phyloP scores from a whole-genome alignment of 23 red algal species.

The Gracilaria gracilis region DNA sequence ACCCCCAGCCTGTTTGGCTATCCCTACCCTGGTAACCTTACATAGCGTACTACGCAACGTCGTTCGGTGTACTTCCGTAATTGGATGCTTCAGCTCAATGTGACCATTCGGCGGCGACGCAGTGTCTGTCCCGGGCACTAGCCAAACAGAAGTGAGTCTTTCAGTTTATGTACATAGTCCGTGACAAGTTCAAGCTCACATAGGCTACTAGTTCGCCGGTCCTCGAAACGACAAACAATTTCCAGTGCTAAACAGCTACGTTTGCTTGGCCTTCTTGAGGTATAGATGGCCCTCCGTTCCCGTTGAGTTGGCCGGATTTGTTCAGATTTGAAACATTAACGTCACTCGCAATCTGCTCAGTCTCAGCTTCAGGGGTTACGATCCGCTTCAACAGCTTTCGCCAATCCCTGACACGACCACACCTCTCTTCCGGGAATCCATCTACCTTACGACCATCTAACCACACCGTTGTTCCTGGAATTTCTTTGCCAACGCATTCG shows the following conservation, averaged over 20 bases:
- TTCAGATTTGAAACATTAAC: background rate
- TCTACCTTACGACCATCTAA: slow-evolving; percentile 65
- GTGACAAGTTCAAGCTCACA: background rate
- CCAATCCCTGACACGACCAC: slow-evolving; percentile 62
- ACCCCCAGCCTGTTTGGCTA: too few species aligned
- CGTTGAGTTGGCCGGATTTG: background rate
- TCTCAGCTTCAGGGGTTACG: background rate
- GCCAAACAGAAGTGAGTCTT: background rate
- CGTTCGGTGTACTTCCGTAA: too few species aligned
- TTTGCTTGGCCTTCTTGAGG: slow-evolving; percentile 4
- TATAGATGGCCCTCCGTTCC: background rate
- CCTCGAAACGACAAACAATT: background rate
- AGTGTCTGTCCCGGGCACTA: too few species aligned
- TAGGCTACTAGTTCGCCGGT: background rate
- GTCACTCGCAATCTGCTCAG: background rate
- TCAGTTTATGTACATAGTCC: background rate
- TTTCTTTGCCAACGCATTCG: slow-evolving; percentile 42
- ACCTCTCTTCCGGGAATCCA: slow-evolving; percentile 43
- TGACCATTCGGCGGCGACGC: background rate
- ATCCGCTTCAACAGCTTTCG: slow-evolving; percentile 48
- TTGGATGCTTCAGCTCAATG: background rate
- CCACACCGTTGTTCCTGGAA: slow-evolving; percentile 62
- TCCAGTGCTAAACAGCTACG: background rate
- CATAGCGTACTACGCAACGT: too few species aligned
- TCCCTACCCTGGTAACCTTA: too few species aligned